Percentiles rank a stretch among this genome's conserved stretches.
Evolutionary conservation across 2,329 filamentous ascomycete species (phyloP).

Genomic region (Chrysosphaeria jannelii): DNA sequence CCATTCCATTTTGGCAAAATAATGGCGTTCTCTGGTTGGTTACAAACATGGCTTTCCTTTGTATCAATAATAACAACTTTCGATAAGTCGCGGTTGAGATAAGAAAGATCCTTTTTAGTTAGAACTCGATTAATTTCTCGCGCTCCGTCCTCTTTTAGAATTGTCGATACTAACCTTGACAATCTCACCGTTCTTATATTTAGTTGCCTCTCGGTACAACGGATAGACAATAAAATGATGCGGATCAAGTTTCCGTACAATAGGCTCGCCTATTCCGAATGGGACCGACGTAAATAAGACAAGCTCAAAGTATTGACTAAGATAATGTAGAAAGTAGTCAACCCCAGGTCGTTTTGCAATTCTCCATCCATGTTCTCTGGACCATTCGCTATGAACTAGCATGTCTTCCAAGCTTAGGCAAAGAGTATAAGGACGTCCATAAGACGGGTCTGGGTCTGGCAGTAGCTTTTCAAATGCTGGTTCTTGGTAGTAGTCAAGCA

Average conservation of each 20-base stretch:
- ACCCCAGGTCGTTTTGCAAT: constrained; percentile 81
- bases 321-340: constrained; percentile 90
- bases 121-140: no score
- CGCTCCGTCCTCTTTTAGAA: no score
- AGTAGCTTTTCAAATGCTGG: constrained; percentile 83
- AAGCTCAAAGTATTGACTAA: constrained; percentile 93
- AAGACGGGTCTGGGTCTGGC: constrained; percentile 48
- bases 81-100: constrained; percentile 80
- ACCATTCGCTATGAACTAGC: constrained; percentile 84
- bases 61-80: constrained; percentile 93
- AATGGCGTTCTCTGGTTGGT: constrained; percentile 92
- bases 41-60: constrained; percentile 47
- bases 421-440: constrained; percentile 70
- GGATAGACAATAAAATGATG: constrained; percentile 91
- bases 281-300: constrained; percentile 85
- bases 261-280: constrained; percentile 53
- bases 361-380: constrained; percentile 77
- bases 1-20: constrained; percentile 76
- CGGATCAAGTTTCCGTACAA: constrained; percentile 80
- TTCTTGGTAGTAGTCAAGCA: constrained; percentile 81
- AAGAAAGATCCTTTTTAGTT: constrained; percentile 81
- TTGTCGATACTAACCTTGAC: constrained; percentile 67
- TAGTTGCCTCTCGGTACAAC: constrained; percentile 83
- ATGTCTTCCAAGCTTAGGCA: constrained; percentile 83
- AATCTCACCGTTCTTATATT: constrained; percentile 85